These are phyloP conservation scores for Fraxinus platypoda DNA, from an alignment of 305 asterid species.

Conservation along the genomic window DNA sequence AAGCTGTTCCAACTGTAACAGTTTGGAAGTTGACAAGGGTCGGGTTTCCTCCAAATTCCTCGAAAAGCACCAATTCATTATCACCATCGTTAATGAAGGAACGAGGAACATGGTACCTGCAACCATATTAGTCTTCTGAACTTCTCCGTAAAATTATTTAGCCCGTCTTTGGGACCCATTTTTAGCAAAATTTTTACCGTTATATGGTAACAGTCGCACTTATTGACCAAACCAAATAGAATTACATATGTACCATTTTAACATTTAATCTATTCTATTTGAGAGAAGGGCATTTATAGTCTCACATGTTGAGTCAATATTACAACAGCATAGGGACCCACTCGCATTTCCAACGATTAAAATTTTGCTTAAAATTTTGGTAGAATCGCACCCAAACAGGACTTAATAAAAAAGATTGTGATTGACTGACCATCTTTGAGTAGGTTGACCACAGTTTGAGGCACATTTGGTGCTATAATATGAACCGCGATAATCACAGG, in stretches of 20 bases:
- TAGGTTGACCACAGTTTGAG: conserved; percentile 55
- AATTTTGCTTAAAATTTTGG: too few relatives aligned
- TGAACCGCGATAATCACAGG: conserved; percentile 71
- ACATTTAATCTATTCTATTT: too few relatives aligned
- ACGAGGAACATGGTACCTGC: conserved; percentile 74
- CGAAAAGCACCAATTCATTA: conserved; percentile 60
- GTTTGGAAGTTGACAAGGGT: conserved; percentile 42
- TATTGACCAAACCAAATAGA: too few relatives aligned
- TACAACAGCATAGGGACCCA: too few relatives aligned
- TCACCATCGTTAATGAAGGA: conserved; percentile 39
- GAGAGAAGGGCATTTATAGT: too few relatives aligned
- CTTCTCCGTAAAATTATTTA: background rate
- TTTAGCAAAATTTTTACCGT: too few relatives aligned
- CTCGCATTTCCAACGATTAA: too few relatives aligned
- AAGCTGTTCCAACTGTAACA: conserved; percentile 32
- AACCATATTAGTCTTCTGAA: background rate
- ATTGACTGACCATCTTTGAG: conserved; percentile 62
- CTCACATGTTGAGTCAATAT: too few relatives aligned
- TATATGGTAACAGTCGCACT: too few relatives aligned
- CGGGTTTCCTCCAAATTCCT: conserved; percentile 89
- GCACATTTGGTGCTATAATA: conserved; percentile 45
- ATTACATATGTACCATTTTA: too few relatives aligned
- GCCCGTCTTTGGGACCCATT: too few relatives aligned
- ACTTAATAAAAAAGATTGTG: background rate
- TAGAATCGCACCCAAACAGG: too few relatives aligned